These are phyloP conservation scores for Diaporthe amygdali DNA, from an alignment of 2,329 filamentous ascomycete species.

Conservation along the genomic window DNA sequence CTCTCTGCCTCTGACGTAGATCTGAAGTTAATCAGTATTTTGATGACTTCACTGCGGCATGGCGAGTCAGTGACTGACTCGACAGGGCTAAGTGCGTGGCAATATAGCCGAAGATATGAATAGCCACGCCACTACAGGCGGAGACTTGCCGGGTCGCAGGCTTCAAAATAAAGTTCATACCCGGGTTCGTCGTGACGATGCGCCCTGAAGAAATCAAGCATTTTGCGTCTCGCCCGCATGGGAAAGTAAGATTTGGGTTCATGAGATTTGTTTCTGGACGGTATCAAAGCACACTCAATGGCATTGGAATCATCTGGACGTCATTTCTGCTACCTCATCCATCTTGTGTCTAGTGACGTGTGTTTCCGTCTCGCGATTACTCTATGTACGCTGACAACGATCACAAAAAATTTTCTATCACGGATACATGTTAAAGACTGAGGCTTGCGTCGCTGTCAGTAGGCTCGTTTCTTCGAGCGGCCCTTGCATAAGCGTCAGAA, in stretches of 20 bases:
- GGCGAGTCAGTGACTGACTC: slow-evolving; percentile 1
- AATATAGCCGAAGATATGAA: background rate
- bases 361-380: too few species aligned
- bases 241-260: background rate
- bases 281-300: background rate
- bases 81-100: background rate
- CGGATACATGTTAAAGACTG: background rate
- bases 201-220: background rate
- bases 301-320: background rate
- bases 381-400: background rate
- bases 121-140: background rate
- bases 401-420: too few species aligned
- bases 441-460: background rate
- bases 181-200: background rate
- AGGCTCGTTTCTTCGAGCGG: background rate
- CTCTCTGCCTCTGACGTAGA: background rate
- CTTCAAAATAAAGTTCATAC: background rate
- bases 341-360: background rate
- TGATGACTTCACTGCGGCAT: background rate
- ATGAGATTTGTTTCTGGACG: background rate
- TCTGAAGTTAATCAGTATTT: background rate
- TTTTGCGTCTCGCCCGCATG: background rate
- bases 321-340: background rate
- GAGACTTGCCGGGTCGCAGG: background rate
- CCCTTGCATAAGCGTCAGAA: background rate